These are phyloP conservation scores for Cruciata laevipes DNA, from an alignment of 257 asterid genomes.

Conservation along the genomic window DNA sequence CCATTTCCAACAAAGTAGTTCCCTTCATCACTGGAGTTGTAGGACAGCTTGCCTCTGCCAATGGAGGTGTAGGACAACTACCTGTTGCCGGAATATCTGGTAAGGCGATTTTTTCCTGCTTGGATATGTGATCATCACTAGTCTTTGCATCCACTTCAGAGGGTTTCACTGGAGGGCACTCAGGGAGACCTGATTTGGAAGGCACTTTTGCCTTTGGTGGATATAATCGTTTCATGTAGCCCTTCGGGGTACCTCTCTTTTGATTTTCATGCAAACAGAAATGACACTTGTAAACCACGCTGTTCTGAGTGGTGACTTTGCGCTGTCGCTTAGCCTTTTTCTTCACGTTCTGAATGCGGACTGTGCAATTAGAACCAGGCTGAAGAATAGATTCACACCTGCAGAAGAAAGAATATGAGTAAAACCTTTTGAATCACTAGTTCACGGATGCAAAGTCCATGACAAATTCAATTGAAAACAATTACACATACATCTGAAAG, in stretches of 20 bases:
- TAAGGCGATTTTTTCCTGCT: slow-evolving; percentile 20
- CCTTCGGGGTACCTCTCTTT: slow-evolving; percentile 65
- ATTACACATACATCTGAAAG: background rate
- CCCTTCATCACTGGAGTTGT: slow-evolving; percentile 34
- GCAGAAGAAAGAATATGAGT: slow-evolving; percentile 18
- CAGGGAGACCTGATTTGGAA: slow-evolving; percentile 15
- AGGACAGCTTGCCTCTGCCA: slow-evolving; percentile 20
- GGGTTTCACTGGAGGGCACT: slow-evolving; percentile 12
- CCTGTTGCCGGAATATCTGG: slow-evolving; percentile 16
- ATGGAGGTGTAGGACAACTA: slow-evolving; percentile 16
- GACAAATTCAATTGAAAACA: background rate
- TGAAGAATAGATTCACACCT: slow-evolving; percentile 72
- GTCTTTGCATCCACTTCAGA: slow-evolving; percentile 9
- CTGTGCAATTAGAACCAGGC: slow-evolving; percentile 55
- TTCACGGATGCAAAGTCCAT: background rate
- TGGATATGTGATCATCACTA: background rate
- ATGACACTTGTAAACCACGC: slow-evolving; percentile 57
- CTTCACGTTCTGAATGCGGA: slow-evolving; percentile 48
- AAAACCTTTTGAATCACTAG: slow-evolving; percentile 1
- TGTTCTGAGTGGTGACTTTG: slow-evolving; percentile 30
- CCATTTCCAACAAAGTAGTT: slow-evolving; percentile 48
- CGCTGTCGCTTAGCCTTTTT: slow-evolving; percentile 26
- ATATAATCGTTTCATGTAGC: slow-evolving; percentile 43
- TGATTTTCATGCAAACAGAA: slow-evolving; percentile 54
- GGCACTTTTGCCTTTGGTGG: slow-evolving; percentile 36